Evolutionary conservation across 225 moss, liverwort and hornwort genomes (phyloP), one percentile per base, ranked within the genome.

Genomic region (Polytrichum formosum): DNA sequence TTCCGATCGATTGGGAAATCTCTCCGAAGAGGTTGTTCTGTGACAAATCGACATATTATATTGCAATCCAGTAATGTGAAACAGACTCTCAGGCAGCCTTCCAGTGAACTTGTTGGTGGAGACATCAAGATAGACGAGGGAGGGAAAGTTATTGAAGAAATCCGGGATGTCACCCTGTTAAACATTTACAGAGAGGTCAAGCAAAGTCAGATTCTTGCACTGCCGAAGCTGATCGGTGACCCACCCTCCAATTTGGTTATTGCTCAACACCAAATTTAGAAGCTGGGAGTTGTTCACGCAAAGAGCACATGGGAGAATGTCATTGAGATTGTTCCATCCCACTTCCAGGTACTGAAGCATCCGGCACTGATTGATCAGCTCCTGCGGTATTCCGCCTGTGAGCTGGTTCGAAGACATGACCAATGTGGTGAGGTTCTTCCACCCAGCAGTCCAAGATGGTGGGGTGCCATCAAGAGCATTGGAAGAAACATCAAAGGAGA

Each of bases 21-120:
- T 68, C 76, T 7, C 93, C 91, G 1, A 90, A 78, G 30, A 96
- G 62, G 0, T 26, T 63, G 63, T 96, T 96, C 1, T 82, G 67
- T 70, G 73, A 93, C 4, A 93, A 70, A 6, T 84, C 69, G 1
- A 93, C 53, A 28, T 76, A 18, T 16, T 53, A 28, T 76, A 18
- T 16, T 53, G 37, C 66, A 96, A 77, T 18, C 74, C 71, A 23
- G 79, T 74, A 13, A 86, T 80, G 1, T 69, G 66, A 55, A 88
- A 87, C 35, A 96, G 65, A 70, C 87, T 83, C 26, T 62, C 69
- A 18, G 95, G 91, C 56, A 96, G 81, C 61, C 56, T 27, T 31
- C 92, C 95, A n/a, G 67, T 64, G 13, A 96, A 70, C 9, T 26
- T 6, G 54, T 96, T 96, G 26, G 75, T 75, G 10, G 91, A 88